Conservation (phyloP, 192 early-diverging fungal genomes). For the Coemansia biformis region DNA sequence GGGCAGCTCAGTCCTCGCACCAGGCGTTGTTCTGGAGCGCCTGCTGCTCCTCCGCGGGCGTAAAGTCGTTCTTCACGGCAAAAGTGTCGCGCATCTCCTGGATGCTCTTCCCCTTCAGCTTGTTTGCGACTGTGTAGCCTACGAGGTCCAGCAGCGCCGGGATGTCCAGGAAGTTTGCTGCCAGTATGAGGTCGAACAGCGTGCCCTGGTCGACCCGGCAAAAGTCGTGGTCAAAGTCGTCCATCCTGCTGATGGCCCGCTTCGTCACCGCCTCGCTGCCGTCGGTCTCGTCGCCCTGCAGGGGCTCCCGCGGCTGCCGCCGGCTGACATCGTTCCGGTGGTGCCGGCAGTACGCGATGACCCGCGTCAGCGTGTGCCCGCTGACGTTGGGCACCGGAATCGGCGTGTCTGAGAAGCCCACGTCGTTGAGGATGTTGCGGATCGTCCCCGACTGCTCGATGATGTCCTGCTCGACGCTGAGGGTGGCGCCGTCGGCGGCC, state of each 20-base stretch:
- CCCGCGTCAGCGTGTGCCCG: constrained; percentile 77
- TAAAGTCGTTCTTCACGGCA: constrained; percentile 65
- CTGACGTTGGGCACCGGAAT: constrained; percentile 90
- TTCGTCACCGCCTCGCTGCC: constrained; percentile 51
- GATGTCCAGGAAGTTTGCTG: constrained; percentile 83
- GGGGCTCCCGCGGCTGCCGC: constrained; percentile 10
- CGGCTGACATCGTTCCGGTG: constrained; percentile 62
- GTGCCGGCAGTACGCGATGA: constrained; percentile 86
- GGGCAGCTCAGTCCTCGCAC: constrained; percentile 42
- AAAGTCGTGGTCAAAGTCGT: constrained; percentile 87
- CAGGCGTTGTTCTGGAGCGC: constrained; percentile 60
- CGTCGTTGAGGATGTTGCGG: constrained; percentile 46
- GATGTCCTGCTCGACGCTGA: constrained; percentile 41
- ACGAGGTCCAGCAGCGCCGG: constrained; percentile 61
- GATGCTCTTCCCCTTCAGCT: constrained; percentile 82
- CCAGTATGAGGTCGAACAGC: constrained; percentile 84
- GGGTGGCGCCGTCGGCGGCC: constrained; percentile 35
- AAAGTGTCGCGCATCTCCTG: constrained; percentile 79
- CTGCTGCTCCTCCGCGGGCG: constrained; percentile 65
- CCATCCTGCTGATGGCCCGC: constrained; percentile 68
- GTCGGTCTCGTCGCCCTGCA: constrained; percentile 41
- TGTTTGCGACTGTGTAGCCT: constrained; percentile 86
- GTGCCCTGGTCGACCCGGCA: constrained; percentile 92
- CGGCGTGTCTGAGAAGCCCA: constrained; percentile 23
- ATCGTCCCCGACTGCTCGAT: constrained; percentile 50